Conservation (phyloP, 441 rosid species). For the Erodium trifolium region DNA sequence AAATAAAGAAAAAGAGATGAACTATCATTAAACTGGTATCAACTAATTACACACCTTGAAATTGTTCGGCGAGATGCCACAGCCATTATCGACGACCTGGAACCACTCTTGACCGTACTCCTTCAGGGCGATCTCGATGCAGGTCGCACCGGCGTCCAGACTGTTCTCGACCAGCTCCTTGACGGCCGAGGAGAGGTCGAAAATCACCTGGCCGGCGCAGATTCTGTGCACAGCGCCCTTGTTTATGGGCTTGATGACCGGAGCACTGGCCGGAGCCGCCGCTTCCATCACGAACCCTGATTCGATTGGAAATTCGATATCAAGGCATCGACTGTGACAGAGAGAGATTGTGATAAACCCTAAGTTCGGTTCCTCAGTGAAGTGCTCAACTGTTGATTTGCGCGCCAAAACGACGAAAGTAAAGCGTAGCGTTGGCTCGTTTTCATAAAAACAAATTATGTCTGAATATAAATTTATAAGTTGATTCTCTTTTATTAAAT, state of each 20-base stretch:
- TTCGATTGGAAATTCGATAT: neutral
- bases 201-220: slow-evolving; percentile 87
- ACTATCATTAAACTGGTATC: no score
- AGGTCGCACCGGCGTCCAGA: slow-evolving; percentile 89
- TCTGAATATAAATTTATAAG: no score
- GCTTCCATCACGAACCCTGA: slow-evolving; percentile 28
- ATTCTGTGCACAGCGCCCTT: slow-evolving; percentile 66
- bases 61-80: slow-evolving; percentile 72
- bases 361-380: neutral
- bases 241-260: slow-evolving; percentile 64
- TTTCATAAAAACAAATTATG: no score
- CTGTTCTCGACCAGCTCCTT: slow-evolving; percentile 97
- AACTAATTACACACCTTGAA: slow-evolving; percentile 46
- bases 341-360: neutral
- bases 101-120: slow-evolving; percentile 75
- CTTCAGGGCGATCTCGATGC: slow-evolving; percentile 66
- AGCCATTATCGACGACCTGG: slow-evolving; percentile 93
- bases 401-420: neutral
- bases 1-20: no score
- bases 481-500: no score
- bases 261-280: slow-evolving; percentile 22
- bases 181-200: slow-evolving; percentile 84
- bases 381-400: neutral
- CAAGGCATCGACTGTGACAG: no score
- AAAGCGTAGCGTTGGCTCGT: neutral